Percentiles rank a stretch among this genome's conserved stretches.
phyloP scores from a whole-genome alignment of 177 flowering plant species.

The Tripterygium wilfordii region DNA sequence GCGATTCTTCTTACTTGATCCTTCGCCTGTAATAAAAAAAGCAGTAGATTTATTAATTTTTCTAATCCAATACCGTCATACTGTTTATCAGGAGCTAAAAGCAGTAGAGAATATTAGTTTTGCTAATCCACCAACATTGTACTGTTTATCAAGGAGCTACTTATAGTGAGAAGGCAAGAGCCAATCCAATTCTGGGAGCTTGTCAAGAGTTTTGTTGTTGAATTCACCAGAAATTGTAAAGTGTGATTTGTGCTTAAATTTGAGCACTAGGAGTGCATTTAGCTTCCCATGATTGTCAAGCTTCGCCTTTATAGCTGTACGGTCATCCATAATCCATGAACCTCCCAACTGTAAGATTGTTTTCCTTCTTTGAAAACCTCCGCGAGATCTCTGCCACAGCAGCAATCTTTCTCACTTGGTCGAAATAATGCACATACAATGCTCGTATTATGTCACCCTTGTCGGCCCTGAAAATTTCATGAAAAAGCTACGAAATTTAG shows the following conservation, averaged over 20 bases:
- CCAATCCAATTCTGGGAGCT: constrained; percentile 26
- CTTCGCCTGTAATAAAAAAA: too few species aligned
- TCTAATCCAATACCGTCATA: too few species aligned
- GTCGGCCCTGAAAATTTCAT: constrained; percentile 13
- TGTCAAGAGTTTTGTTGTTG: constrained; percentile 16
- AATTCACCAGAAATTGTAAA: constrained; percentile 19
- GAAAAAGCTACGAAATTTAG: background rate
- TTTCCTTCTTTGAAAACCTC: constrained; percentile 21
- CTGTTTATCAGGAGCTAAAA: too few species aligned
- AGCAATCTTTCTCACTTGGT: constrained; percentile 11
- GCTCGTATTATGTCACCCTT: constrained; percentile 20
- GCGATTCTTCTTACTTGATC: too few species aligned
- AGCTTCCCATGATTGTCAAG: constrained; percentile 24
- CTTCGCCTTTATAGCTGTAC: constrained; percentile 19
- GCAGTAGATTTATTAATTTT: too few species aligned
- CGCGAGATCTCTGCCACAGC: constrained; percentile 20
- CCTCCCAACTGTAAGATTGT: constrained; percentile 27
- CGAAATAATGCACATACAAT: constrained; percentile 16
- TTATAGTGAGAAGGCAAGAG: too few species aligned
- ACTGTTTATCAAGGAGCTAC: too few species aligned
- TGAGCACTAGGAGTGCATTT: constrained; percentile 11
- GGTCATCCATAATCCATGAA: constrained; percentile 17
- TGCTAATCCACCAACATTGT: too few species aligned
- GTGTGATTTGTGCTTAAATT: constrained; percentile 13
- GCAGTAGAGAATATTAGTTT: too few species aligned